These are phyloP conservation scores for Wickerhamomyces alni DNA, from an alignment of 805 yeast species.

Conservation along the genomic window DNA sequence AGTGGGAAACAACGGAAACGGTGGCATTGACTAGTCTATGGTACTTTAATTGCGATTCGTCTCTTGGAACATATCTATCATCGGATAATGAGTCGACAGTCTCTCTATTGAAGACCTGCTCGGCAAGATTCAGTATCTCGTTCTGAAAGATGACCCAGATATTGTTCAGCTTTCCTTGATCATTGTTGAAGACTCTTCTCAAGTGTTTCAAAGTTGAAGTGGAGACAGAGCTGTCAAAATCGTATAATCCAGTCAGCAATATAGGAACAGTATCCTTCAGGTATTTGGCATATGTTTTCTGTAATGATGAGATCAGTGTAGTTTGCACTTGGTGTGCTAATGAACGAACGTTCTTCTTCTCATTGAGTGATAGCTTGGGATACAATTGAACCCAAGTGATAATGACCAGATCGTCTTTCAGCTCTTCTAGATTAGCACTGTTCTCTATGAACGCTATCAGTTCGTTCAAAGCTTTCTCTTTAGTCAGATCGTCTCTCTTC, in stretches of 20 bases:
- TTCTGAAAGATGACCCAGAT: constrained; percentile 55
- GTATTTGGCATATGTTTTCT: constrained; percentile 56
- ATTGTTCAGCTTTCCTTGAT: constrained; percentile 45
- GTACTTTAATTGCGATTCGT: constrained; percentile 62
- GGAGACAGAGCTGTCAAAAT: constrained; percentile 59
- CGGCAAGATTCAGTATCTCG: constrained; percentile 50
- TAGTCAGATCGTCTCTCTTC: constrained; percentile 80
- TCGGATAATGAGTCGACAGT: constrained; percentile 64
- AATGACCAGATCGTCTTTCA: constrained; percentile 48
- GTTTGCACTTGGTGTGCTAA: constrained; percentile 64
- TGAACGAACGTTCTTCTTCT: constrained; percentile 57
- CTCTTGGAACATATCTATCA: constrained; percentile 58
- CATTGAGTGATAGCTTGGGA: constrained; percentile 71
- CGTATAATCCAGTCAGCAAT: constrained; percentile 68
- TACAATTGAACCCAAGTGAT: constrained; percentile 75
- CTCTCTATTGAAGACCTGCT: constrained; percentile 50
- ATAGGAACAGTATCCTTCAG: constrained; percentile 67
- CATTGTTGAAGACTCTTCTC: constrained; percentile 47
- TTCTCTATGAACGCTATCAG: constrained; percentile 29
- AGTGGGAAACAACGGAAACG: constrained; percentile 38
- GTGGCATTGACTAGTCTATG: constrained; percentile 48
- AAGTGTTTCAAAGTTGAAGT: constrained; percentile 42
- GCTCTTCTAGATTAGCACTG: constrained; percentile 13
- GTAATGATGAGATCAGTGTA: constrained; percentile 39
- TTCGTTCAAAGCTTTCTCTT: constrained; percentile 70